These are phyloP conservation scores for Allium cepa DNA, from an alignment of 106 monocot species.

Conservation along the genomic window DNA sequence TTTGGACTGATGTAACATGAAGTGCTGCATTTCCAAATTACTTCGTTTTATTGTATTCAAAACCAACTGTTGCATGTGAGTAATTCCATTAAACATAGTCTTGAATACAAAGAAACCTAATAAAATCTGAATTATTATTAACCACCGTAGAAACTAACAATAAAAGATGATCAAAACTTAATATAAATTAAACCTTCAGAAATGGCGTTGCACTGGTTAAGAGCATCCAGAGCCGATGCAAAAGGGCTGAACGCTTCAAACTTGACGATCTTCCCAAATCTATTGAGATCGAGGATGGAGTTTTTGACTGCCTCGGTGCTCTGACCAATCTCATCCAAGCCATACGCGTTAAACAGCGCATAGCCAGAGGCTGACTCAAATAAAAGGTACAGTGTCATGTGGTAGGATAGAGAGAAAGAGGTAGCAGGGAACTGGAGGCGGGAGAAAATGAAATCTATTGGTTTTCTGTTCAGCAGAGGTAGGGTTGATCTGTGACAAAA, in stretches of 20 bases:
- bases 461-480: no score
- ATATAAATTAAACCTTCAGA: slow-evolving; percentile 51
- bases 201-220: slow-evolving; percentile 89
- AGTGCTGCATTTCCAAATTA: no score
- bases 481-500: no score
- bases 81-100: no score
- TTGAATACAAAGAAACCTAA: no score
- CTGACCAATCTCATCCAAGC: slow-evolving; percentile 89
- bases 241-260: slow-evolving; percentile 82
- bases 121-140: no score
- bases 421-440: background rate
- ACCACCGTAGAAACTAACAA: no score
- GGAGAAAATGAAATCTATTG: background rate
- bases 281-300: slow-evolving; percentile 60
- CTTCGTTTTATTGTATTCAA: no score
- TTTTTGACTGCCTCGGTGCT: slow-evolving; percentile 56
- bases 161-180: no score
- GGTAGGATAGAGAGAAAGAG: background rate
- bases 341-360: slow-evolving; percentile 61
- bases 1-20: no score
- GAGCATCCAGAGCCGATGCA: slow-evolving; percentile 82
- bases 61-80: no score
- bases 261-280: slow-evolving; percentile 78
- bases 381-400: slow-evolving; percentile 70
- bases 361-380: slow-evolving; percentile 78